These are phyloP conservation scores for Ogataea angusta DNA, from an alignment of 805 yeast species.

Conservation along the genomic window DNA sequence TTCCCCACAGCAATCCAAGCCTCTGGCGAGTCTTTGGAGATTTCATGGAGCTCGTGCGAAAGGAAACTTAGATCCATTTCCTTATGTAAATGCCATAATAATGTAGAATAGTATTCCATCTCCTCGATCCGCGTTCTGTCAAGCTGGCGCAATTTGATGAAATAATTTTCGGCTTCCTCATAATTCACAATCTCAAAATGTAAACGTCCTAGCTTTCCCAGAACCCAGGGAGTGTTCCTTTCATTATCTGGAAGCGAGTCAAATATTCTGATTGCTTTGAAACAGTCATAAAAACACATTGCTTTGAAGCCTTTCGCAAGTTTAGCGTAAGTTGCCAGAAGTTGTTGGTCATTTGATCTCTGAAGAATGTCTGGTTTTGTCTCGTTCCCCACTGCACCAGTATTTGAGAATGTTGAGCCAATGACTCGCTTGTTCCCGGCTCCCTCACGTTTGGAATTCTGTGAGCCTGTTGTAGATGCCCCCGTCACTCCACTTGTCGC, in stretches of 20 bases:
- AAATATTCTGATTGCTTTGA: conserved; percentile 70
- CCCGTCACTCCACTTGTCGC: conserved; percentile 11
- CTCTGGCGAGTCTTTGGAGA: conserved; percentile 61
- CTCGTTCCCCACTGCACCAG: not conserved
- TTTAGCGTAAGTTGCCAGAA: conserved; percentile 46
- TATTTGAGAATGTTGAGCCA: conserved; percentile 21
- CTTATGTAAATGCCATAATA: conserved; percentile 88
- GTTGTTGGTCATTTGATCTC: conserved; percentile 35
- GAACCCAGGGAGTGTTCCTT: conserved; percentile 78
- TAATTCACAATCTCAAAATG: conserved; percentile 88
- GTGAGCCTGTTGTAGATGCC: conserved; percentile 7
- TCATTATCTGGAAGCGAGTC: conserved; percentile 62
- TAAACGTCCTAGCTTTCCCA: conserved; percentile 72
- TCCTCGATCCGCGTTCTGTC: conserved; percentile 81
- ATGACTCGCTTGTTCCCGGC: conserved; percentile 25
- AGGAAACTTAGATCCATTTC: conserved; percentile 75
- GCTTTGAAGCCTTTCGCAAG: conserved; percentile 63
- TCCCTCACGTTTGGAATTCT: conserved; percentile 13
- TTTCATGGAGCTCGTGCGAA: conserved; percentile 73
- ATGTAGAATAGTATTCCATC: conserved; percentile 88
- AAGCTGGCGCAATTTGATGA: conserved; percentile 54
- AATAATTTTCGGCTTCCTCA: conserved; percentile 65
- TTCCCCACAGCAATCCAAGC: conserved; percentile 94
- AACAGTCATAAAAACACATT: conserved; percentile 67
- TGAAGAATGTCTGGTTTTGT: conserved; percentile 11